Base-by-base conservation (phyloP, 2,329 filamentous ascomycete species). In the Trichoderma harzianum region DNA sequence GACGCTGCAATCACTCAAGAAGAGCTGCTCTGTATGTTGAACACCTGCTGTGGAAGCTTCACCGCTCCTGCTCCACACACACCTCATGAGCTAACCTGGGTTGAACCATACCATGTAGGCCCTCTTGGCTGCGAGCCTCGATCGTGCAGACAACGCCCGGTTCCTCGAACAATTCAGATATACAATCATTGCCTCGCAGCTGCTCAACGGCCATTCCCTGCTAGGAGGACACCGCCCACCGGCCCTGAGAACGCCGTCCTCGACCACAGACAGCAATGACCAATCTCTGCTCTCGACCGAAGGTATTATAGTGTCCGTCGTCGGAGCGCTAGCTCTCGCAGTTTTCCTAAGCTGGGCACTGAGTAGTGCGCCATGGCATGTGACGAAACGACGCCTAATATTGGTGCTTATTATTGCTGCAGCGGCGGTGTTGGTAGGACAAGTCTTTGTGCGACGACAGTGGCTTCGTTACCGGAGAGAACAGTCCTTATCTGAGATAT, bases 101-200 rank as follows among this genome's bases (percentile, higher is more conserved):
- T n/a, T 14, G 28, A 34, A 69, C 61, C 18, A 26, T 26, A 14
- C 18, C 53, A 60, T 75, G 47, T 78, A 93, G 91, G 88, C 87
- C 76, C 91, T 88, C 11, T 87, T 95, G 72, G 92, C 92, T 75
- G 90, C 91, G 53, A 88, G 89, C 73, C 87, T 97, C 74, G 91
- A 93, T 70, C 87, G 91, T 75, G 90, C 89, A 76, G 94, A 97
- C 76, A 97, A 95, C 79, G 88, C 91, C 76, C 91, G 91, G 75
- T 97, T 98, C 78, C 87, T 97, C 72, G 95, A 98, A 82, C 92
- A 94, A 78, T 98, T 98, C 78, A 92, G 95, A 74, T 98, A 98
- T 82, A 92, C 93, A 26, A 93, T 98, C 75, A 92, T 98, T 78
- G 94, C 94, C 65, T 98, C 95, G 26, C 94, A 97, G 79, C 87